A percentile compares a stretch with the other conserved stretches of the same genome.
Evolutionary conservation across 2,329 filamentous ascomycete species (phyloP).

Genomic region (Lojkania enalia): DNA sequence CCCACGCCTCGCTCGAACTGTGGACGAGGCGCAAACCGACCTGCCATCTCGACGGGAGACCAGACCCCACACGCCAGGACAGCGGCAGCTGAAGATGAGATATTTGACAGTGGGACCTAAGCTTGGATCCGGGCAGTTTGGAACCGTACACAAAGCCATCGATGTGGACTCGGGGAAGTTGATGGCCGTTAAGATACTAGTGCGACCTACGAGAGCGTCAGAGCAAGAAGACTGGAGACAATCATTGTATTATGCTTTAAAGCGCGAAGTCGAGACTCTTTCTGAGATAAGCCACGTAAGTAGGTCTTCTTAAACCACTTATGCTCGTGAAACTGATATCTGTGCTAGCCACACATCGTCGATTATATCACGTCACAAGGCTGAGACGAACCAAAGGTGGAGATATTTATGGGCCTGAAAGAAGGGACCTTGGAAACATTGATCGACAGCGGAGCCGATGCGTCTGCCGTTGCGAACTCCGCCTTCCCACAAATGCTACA

Average conservation of each 20-base stretch:
- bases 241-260: too few relatives aligned
- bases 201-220: neutral
- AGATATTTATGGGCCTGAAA: too few relatives aligned
- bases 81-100: constrained; percentile 1
- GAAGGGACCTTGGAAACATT: too few relatives aligned
- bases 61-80: neutral
- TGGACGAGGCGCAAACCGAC: neutral
- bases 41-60: neutral
- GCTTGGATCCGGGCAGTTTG: neutral
- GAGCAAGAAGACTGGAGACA: neutral
- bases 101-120: neutral
- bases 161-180: neutral
- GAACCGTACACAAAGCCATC: neutral
- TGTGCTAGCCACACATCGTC: too few relatives aligned
- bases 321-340: too few relatives aligned
- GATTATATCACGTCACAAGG: too few relatives aligned
- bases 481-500: too few relatives aligned
- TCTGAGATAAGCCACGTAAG: too few relatives aligned
- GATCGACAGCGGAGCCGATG: too few relatives aligned
- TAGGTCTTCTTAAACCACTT: too few relatives aligned
- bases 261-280: constrained; percentile 4
- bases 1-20: neutral
- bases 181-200: neutral
- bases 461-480: too few relatives aligned
- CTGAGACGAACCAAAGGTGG: too few relatives aligned